Evolutionary conservation across 306 rosid genomes (phyloP).

Genomic region (Pyrus pyrifolia): DNA sequence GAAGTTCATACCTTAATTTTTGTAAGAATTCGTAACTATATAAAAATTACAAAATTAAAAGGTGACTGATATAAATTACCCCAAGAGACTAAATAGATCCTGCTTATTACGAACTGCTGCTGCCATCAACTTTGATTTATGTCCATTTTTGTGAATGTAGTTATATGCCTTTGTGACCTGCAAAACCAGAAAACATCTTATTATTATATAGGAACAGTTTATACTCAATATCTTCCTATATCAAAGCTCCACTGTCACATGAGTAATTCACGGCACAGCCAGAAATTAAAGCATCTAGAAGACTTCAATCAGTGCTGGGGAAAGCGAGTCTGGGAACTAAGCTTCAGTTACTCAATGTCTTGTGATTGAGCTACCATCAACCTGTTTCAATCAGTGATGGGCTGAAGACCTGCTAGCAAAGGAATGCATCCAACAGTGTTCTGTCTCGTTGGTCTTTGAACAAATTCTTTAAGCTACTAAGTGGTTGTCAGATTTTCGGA

Average conservation of each 20-base stretch:
- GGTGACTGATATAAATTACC: conserved; percentile 36
- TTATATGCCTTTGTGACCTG: conserved; percentile 88
- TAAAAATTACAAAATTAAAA: conserved; percentile 17
- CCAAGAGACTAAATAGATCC: conserved; percentile 86
- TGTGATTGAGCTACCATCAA: too few relatives aligned
- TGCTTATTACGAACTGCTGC: conserved; percentile 97
- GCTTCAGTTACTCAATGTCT: too few relatives aligned
- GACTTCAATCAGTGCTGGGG: neutral
- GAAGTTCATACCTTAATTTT: conserved; percentile 5
- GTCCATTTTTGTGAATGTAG: conserved; percentile 89
- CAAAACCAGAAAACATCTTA: conserved; percentile 5
- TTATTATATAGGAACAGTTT: neutral
- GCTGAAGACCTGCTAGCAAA: too few relatives aligned
- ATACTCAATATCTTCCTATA: neutral
- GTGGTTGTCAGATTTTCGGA: neutral
- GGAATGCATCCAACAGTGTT: too few relatives aligned
- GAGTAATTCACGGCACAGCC: neutral
- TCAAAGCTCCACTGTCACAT: neutral
- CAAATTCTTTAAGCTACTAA: neutral
- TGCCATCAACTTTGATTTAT: conserved; percentile 96
- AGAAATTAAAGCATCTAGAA: conserved; percentile 11
- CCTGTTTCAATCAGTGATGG: too few relatives aligned
- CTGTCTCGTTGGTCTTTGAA: too few relatives aligned
- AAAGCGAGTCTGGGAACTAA: too few relatives aligned
- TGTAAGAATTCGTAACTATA: conserved; percentile 10